These are phyloP conservation scores for Xylariaceae sp. DNA, from an alignment of 2,329 filamentous ascomycete genomes.

Conservation along the genomic window DNA sequence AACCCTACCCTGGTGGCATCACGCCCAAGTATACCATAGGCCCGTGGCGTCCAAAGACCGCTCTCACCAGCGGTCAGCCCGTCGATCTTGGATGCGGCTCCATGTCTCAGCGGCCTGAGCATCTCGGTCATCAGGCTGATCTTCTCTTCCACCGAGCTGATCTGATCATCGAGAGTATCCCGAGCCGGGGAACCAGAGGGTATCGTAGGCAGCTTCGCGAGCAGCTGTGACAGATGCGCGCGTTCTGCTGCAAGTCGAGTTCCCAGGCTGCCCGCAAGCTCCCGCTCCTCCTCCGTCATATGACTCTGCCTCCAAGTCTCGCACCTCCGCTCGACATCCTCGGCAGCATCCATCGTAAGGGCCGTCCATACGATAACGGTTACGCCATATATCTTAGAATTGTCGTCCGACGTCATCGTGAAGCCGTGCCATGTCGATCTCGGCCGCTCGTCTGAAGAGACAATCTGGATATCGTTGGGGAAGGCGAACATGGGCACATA, in stretches of 20 bases:
- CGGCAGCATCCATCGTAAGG: slow-evolving; percentile 70
- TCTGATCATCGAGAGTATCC: slow-evolving; percentile 85
- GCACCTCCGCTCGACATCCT: slow-evolving; percentile 74
- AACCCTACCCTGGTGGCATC: slow-evolving; percentile 79
- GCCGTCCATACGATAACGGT: slow-evolving; percentile 91
- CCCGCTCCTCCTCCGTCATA: slow-evolving; percentile 85
- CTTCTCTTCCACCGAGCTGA: slow-evolving; percentile 93
- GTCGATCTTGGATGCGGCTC: slow-evolving; percentile 93
- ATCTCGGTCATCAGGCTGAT: slow-evolving; percentile 96
- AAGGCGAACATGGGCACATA: slow-evolving; percentile 99
- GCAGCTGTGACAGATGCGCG: slow-evolving; percentile 79
- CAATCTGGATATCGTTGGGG: slow-evolving; percentile 93
- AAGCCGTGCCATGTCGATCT: slow-evolving; percentile 99
- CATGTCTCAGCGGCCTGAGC: slow-evolving; percentile 83
- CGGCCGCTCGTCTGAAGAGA: slow-evolving; percentile 88
- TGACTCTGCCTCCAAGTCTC: slow-evolving; percentile 78
- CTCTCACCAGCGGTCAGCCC: slow-evolving; percentile 92
- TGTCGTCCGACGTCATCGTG: slow-evolving; percentile 92
- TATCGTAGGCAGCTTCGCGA: slow-evolving; percentile 73
- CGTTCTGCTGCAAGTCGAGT: slow-evolving; percentile 81
- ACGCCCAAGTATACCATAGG: slow-evolving; percentile 84
- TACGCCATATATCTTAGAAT: slow-evolving; percentile 85
- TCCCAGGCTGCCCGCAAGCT: slow-evolving; percentile 84
- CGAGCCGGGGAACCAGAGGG: slow-evolving; percentile 74
- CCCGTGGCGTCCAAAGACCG: slow-evolving; percentile 89